A percentile compares a stretch with the other conserved stretches of the same genome.
These are phyloP conservation scores for Poterioochromonas sp. DNA, from an alignment of 352 stramenopile species.

Conservation along the genomic window DNA sequence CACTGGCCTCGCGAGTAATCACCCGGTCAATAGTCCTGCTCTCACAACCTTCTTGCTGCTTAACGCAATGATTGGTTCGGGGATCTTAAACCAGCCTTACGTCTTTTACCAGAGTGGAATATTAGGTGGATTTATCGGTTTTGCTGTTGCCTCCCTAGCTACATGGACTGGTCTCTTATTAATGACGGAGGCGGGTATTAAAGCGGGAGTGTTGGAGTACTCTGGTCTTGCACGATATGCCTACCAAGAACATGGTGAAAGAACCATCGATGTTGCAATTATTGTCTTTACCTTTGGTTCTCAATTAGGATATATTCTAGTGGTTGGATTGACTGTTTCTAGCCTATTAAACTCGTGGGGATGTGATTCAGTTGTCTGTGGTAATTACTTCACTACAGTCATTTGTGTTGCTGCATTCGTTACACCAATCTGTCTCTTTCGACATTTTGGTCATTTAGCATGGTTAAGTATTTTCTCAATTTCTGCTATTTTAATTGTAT, in stretches of 20 bases:
- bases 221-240: not conserved
- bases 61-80: conserved; percentile 32
- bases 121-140: conserved; percentile 5
- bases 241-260: not conserved
- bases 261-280: not conserved
- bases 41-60: conserved; percentile 8
- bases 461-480: conserved; percentile 26
- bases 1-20: no score
- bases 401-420: conserved; percentile 12
- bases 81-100: conserved; percentile 28
- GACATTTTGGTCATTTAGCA: conserved; percentile 30
- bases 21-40: not conserved
- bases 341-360: not conserved
- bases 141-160: not conserved
- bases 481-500: conserved; percentile 3
- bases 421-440: conserved; percentile 18
- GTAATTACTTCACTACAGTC: conserved; percentile 16
- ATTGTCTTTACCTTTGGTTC: conserved; percentile 17
- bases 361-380: conserved; percentile 12
- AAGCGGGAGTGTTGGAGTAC: conserved; percentile 26
- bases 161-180: conserved; percentile 14
- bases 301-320: conserved; percentile 28
- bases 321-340: conserved; percentile 5
- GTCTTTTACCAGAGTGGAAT: conserved; percentile 31
- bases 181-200: not conserved